These are phyloP conservation scores for Ophiocytium majus DNA, from an alignment of 352 stramenopile genomes.

Conservation along the genomic window DNA sequence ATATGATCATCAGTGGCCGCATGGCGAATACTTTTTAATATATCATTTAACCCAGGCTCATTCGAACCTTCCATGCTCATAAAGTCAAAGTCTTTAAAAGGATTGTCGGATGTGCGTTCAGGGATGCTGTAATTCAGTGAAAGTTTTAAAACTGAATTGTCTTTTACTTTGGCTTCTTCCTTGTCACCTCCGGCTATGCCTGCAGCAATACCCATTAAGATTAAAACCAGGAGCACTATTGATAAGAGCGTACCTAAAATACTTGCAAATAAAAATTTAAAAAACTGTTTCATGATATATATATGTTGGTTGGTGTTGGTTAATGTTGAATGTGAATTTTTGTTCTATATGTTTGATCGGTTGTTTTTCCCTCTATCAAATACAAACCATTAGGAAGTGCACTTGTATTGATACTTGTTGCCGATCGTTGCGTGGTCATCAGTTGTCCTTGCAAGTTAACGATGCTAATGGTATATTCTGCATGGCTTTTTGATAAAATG, in stretches of 20 bases:
- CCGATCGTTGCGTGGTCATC: too few species aligned
- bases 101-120: neutral
- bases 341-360: too few species aligned
- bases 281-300: conserved; percentile 17
- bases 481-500: too few species aligned
- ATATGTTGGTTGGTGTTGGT: neutral
- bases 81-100: neutral
- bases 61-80: neutral
- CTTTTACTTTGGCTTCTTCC: neutral
- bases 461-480: too few species aligned
- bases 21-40: neutral
- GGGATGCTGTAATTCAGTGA: neutral
- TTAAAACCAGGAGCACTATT: neutral
- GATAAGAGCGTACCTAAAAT: conserved; percentile 3
- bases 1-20: neutral
- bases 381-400: too few species aligned
- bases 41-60: neutral
- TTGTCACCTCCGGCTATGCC: neutral
- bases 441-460: too few species aligned
- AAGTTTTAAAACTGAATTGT: conserved; percentile 3
- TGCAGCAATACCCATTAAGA: neutral
- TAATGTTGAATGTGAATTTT: conserved; percentile 7
- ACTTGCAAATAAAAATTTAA: neutral
- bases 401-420: too few species aligned
- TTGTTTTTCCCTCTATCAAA: too few species aligned